Base-by-base conservation (phyloP, 441 rosid genomes). In the Arabidopsis lyrata region DNA sequence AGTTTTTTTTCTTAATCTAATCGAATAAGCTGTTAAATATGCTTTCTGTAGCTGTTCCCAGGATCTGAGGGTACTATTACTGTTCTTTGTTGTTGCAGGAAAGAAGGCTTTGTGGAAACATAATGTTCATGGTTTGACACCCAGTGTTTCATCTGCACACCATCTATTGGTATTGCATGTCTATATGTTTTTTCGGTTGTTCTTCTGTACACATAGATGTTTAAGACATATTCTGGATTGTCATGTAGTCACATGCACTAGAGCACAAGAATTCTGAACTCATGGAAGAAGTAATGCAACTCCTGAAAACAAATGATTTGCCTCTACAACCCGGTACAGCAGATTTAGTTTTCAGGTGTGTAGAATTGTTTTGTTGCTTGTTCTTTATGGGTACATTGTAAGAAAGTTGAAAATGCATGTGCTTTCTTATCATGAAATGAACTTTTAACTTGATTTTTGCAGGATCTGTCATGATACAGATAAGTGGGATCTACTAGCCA, bases 271-370 rank as follows among this genome's bases (percentile, higher is more conserved):
- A 89, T 80, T 54, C 68, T 48, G 58, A 80, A 65, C 84, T 90
- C 63, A 81, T 89, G 97, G 86, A 70, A 77, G 91, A 94, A 24
- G 81, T 89, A 2, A 83, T 92, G 93, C 72, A 80, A 65, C 90
- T 89, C 62, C 8, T 90, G 83, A 87, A 85, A 73, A 75, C 15
- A 62, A 92, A 90, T 76, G 64, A 68, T 68, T 70, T 92, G 50
- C 86, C 84, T 12, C 64, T 89, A 63, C 97, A 89, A 74, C 90
- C 97, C 11, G 90, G 99, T 39, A 89, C 95, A 6, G 90, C 90
- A 3, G 96, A 92, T 78, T 80, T 84, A 65, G 89, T 95, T 78
- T 86, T 83, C 83, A 88, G 99, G 97, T 90, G 42, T 47, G 58
- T 53, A 36, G 4, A 34, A 48, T 8, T 52, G 49, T 41, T 61